phyloP scores from a whole-genome alignment of 306 rosid genomes.

The Pueraria montana region DNA sequence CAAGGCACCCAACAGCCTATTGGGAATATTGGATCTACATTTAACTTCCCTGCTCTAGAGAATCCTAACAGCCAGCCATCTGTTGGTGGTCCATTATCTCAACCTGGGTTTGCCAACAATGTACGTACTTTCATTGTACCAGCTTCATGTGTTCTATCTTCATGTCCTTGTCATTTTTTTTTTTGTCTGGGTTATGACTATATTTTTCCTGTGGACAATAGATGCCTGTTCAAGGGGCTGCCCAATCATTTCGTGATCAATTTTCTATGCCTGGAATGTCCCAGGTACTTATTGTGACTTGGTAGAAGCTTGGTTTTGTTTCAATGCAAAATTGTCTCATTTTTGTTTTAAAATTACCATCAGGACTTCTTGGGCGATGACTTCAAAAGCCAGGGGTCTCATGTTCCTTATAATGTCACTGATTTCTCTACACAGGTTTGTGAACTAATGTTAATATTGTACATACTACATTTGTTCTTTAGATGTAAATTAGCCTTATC shows the following conservation, averaged over 20 bases:
- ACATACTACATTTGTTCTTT: not conserved
- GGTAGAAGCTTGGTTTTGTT: constrained; percentile 32
- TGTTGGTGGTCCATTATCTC: constrained; percentile 94
- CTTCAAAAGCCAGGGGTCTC: constrained; percentile 99
- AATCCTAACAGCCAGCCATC: constrained; percentile 98
- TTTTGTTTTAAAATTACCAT: constrained; percentile 36
- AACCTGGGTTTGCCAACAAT: constrained; percentile 97
- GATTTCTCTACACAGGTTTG: constrained; percentile 96
- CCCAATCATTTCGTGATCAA: constrained; percentile 91
- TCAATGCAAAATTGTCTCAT: constrained; percentile 32
- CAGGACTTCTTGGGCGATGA: constrained; percentile 99
- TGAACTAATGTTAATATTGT: constrained; percentile 22
- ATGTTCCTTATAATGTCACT: constrained; percentile 92
- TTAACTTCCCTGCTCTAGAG: constrained; percentile 85
- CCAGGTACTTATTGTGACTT: constrained; percentile 65
- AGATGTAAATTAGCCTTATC: not conserved
- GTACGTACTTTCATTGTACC: constrained; percentile 51
- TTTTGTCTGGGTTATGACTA: constrained; percentile 7
- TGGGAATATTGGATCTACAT: constrained; percentile 83
- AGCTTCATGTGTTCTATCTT: constrained; percentile 22
- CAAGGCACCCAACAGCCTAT: constrained; percentile 84
- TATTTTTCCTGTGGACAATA: constrained; percentile 50
- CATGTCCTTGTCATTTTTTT: not conserved
- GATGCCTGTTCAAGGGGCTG: constrained; percentile 91
- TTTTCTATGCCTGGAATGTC: constrained; percentile 94